Percentiles rank a stretch among this genome's conserved stretches.
Conservation (phyloP, 192 early-diverging fungal species). For the Rhizoclosmatium globosum region DNA sequence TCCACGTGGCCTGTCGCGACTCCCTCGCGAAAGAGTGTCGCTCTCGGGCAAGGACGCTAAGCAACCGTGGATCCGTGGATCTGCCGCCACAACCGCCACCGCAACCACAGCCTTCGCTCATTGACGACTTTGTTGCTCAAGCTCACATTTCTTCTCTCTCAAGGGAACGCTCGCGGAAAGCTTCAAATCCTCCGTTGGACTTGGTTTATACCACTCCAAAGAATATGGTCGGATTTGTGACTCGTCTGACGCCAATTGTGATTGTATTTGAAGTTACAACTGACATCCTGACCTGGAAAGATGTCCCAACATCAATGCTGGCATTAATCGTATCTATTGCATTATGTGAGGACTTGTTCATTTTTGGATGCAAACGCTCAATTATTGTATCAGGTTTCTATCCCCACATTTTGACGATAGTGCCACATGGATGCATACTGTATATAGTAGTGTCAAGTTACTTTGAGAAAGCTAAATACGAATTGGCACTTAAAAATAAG, state of each 20-base stretch:
- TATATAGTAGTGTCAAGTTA: slow-evolving; percentile 62
- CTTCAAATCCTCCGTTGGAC: slow-evolving; percentile 63
- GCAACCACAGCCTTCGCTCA: background rate
- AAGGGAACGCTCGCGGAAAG: slow-evolving; percentile 50
- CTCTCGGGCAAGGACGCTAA: background rate
- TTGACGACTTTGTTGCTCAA: slow-evolving; percentile 56
- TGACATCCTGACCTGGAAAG: slow-evolving; percentile 76
- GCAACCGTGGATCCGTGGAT: background rate
- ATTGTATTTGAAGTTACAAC: slow-evolving; percentile 66
- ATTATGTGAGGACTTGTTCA: slow-evolving; percentile 48
- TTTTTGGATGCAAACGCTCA: too few relatives aligned
- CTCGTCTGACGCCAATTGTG: slow-evolving; percentile 70
- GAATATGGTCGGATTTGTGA: slow-evolving; percentile 75
- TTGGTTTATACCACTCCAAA: slow-evolving; percentile 71
- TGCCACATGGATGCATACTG: slow-evolving; percentile 62
- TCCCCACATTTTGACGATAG: slow-evolving; percentile 63
- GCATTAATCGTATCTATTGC: slow-evolving; percentile 42
- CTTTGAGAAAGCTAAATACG: slow-evolving; percentile 54
- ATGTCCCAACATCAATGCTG: slow-evolving; percentile 66
- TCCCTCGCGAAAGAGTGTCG: background rate
- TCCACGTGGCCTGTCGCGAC: slow-evolving; percentile 11
- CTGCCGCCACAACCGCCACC: background rate
- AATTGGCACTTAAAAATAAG: slow-evolving; percentile 21
- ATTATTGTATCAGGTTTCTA: slow-evolving; percentile 22
- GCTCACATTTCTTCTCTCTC: slow-evolving; percentile 49